Evolutionary conservation across 306 rosid genomes (phyloP).

Genomic region (Dryas octopetala): DNA sequence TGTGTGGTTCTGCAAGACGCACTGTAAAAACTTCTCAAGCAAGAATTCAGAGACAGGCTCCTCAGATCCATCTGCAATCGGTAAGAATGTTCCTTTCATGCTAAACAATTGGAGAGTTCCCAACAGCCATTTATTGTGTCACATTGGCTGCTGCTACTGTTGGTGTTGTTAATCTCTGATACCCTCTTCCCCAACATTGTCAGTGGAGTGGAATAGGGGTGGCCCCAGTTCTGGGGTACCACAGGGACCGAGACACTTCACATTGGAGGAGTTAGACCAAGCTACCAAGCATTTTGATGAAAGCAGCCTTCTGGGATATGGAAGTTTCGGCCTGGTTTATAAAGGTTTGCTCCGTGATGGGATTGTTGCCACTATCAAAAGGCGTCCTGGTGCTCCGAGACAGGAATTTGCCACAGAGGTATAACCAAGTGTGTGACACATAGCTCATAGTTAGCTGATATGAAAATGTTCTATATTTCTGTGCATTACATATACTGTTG

Average conservation of each 20-base stretch:
- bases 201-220: slow-evolving; percentile 42
- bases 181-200: not conserved
- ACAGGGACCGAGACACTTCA: slow-evolving; percentile 32
- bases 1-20: slow-evolving; percentile 39
- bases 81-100: slow-evolving; percentile 22
- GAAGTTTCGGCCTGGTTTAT: slow-evolving; percentile 51
- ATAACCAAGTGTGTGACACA: slow-evolving; percentile 13
- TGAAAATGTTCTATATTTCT: not conserved
- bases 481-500: not conserved
- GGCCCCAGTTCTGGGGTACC: slow-evolving; percentile 26
- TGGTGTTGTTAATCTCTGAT: not conserved
- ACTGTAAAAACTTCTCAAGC: slow-evolving; percentile 27
- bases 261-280: slow-evolving; percentile 39
- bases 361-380: slow-evolving; percentile 45
- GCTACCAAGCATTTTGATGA: slow-evolving; percentile 46
- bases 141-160: not conserved
- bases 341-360: slow-evolving; percentile 47
- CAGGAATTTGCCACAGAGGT: slow-evolving; percentile 43
- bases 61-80: slow-evolving; percentile 47
- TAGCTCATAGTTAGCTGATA: not conserved
- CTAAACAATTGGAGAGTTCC: not conserved
- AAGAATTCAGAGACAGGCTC: slow-evolving; percentile 46
- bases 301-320: slow-evolving; percentile 43
- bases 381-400: slow-evolving; percentile 38
- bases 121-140: not conserved